Base-by-base conservation (phyloP, 768 basidiomycete genomes). In the Collybiopsis confluens region DNA sequence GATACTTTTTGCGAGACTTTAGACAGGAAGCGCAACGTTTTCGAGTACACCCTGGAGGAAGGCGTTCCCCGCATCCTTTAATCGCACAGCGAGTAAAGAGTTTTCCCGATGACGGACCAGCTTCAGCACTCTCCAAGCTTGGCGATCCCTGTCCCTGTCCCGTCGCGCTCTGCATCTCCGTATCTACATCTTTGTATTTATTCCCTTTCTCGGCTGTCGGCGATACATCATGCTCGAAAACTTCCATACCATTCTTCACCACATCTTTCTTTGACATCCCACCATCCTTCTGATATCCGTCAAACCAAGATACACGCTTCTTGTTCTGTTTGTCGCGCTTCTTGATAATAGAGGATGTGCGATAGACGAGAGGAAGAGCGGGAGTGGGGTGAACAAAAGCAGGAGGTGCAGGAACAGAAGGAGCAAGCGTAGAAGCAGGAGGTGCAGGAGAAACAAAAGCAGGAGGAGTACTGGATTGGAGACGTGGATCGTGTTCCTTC, bases 281-380 rank as follows among this genome's bases (percentile, higher is more conserved):
- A 15, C 24, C 49, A 50, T 50, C 49, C n/a, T 37, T 36, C 16
- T 13, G 33, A 21, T 41, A 50, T 8, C 49, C 36, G 27, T 50
- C 49, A 15, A 41, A 38, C 49, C 49, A 50, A n/a, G 49, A 40
- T 30, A 50, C 49, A 40, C 49, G 49, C 27, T 50, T 49, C 47
- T 49, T 50, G 6, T 37, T 38, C 7, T 23, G 38, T 23, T 40
- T 41, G 13, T 30, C 36, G 23, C 21, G 38, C 11, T 37, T 28
- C 8, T 3, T 24, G 0, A n/a, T 27, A 13, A 33, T 15, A 5
- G 24, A 18, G 18, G n/a, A 1, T n/a, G n/a, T n/a, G n/a, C n/a
- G n/a, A n/a, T n/a, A n/a, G n/a, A n/a, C n/a, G n/a, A n/a, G n/a
- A n/a, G n/a, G n/a, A n/a, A n/a, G n/a, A n/a, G n/a, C n/a, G n/a